phyloP scores from a whole-genome alignment of 2,329 filamentous ascomycete species.

The Diaporthe vaccinii region DNA sequence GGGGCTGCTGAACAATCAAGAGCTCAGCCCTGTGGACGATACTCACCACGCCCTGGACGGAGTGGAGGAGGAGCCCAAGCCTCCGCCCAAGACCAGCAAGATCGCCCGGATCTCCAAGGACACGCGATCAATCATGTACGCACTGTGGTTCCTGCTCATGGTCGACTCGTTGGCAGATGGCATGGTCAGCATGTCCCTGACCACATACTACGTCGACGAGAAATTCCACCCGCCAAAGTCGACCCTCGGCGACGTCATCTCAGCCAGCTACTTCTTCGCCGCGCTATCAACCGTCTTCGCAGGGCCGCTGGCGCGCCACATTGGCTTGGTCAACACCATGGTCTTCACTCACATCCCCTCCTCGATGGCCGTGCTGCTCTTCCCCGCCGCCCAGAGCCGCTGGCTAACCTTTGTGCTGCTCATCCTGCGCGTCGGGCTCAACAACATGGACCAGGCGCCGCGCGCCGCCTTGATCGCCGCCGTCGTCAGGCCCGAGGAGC shows the following conservation, averaged over 20 bases:
- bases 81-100: conserved; percentile 49
- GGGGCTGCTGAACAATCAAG: conserved; percentile 45
- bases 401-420: conserved; percentile 68
- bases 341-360: conserved; percentile 74
- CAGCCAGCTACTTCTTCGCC: conserved; percentile 66
- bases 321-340: conserved; percentile 76
- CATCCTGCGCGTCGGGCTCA: conserved; percentile 71
- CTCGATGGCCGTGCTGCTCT: conserved; percentile 70
- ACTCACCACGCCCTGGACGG: conserved; percentile 39
- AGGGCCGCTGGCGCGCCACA: conserved; percentile 67
- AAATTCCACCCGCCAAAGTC: conserved; percentile 70
- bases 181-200: conserved; percentile 71
- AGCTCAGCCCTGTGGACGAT: conserved; percentile 38
- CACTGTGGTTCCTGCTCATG: conserved; percentile 74
- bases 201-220: conserved; percentile 69
- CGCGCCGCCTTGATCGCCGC: conserved; percentile 76
- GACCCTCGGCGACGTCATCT: conserved; percentile 71
- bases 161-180: conserved; percentile 76
- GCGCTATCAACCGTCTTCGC: conserved; percentile 69
- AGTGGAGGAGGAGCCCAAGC: conserved; percentile 35
- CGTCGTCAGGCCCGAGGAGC: conserved; percentile 73
- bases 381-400: conserved; percentile 67
- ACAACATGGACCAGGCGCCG: conserved; percentile 79
- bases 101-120: conserved; percentile 69
- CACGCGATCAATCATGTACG: conserved; percentile 72